Base-by-base conservation (phyloP, 345 rosid species). In the Camelina hispida region DNA sequence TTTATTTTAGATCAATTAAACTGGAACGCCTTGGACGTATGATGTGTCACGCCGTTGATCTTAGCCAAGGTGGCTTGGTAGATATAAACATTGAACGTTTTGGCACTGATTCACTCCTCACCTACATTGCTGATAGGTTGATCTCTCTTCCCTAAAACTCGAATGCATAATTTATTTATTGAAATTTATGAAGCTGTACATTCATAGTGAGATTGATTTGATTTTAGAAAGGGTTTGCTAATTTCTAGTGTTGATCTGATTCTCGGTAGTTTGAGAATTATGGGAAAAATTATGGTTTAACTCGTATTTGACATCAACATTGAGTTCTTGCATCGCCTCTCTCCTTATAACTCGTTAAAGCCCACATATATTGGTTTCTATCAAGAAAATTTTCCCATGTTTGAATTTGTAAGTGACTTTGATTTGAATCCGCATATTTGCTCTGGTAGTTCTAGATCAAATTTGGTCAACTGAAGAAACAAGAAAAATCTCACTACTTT, bases 31-130 rank as follows among this genome's bases (percentile, higher is more conserved):
- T 12, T 42, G n/a, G 46, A 42, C 46, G 46, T 42, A 35, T 6
- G 18, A 54, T 87, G 65, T 87, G 80, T 62, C 46, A 64, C 48
- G 97, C 91, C 34, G 76, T 87, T 25, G 89, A 87, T 60, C 85
- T 79, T n/a, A 86, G 91, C 83, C 61, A 20, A 6, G 89, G 91
- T 3, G 7, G 66, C 4, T 66, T 86, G 83, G 37, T 78, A 9
- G 72, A 72, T 14, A 79, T 93, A 37, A 3, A 2, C 47, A 5
- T 43, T 77, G 77, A 52, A 18, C 20, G 87, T 44, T 84, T 83
- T 23, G 81, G 83, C 23, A 66, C 65, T 25, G 86, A 86, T 62
- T 68, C 35, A 1, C 87, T 88, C 69, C 89, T 90, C 59, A 1
- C 12, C 0, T 71, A 88, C 78, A 83, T 87, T 68, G 82, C 85